Evolutionary conservation across 1,139 yeast species (phyloP).

Genomic region (Suhomyces atakaporum): DNA sequence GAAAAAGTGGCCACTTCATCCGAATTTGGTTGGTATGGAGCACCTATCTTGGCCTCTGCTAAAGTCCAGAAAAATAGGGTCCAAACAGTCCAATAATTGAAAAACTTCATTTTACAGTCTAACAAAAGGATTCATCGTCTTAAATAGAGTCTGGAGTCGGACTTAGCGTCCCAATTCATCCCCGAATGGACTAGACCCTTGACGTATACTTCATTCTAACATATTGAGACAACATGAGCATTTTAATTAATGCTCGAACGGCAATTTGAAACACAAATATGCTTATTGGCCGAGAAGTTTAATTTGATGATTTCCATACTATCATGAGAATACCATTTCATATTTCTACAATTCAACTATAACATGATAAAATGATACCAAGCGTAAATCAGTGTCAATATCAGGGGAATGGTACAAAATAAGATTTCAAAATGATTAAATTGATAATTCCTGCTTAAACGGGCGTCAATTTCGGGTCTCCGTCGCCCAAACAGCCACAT

Average conservation of each 20-base stretch:
- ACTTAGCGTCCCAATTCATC: too few species aligned
- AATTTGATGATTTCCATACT: too few species aligned
- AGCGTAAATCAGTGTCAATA: not conserved
- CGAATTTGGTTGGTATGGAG: not conserved
- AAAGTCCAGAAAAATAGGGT: not conserved
- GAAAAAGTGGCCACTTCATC: not conserved
- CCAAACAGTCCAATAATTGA: not conserved
- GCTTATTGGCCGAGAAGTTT: not conserved
- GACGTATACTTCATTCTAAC: too few species aligned
- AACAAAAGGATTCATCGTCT: not conserved
- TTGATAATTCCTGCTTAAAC: not conserved
- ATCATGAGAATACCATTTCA: too few species aligned
- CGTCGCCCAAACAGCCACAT: too few species aligned
- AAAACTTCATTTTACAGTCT: not conserved
- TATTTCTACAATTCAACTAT: not conserved
- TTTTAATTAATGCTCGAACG: not conserved
- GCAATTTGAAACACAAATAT: not conserved
- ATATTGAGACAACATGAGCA: too few species aligned
- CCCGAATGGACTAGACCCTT: too few species aligned
- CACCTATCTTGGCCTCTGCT: not conserved
- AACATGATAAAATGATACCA: too few species aligned
- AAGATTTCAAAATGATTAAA: not conserved
- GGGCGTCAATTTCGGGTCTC: not conserved
- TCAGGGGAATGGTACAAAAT: not conserved
- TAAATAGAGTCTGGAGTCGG: slow-evolving; percentile 1